These are phyloP conservation scores for Dianthus caryophyllus DNA, from an alignment of 148 eudicot species.

Conservation along the genomic window DNA sequence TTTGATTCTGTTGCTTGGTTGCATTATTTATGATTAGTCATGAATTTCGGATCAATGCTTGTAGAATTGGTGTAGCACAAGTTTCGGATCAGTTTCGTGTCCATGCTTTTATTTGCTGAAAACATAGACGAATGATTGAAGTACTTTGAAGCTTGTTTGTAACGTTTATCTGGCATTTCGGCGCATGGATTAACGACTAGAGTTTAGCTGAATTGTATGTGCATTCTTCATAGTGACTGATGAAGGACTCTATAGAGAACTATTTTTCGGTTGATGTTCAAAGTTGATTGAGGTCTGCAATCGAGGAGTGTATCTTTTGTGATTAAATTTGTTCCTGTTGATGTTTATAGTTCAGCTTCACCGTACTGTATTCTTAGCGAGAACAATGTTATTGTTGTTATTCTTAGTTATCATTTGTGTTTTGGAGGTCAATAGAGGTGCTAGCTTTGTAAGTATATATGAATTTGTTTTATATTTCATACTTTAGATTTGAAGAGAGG, in stretches of 20 bases:
- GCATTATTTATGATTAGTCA: conserved; percentile 4
- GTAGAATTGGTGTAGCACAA: neutral
- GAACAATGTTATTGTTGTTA: neutral
- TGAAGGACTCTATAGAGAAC: neutral
- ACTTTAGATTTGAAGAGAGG: neutral
- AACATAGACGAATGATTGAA: too few species aligned
- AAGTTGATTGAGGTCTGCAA: neutral
- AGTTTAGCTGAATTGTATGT: neutral
- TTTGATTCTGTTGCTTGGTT: neutral
- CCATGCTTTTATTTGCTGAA: neutral
- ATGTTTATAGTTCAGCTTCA: neutral
- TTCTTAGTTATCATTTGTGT: neutral
- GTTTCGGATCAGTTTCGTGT: neutral
- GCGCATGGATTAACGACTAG: neutral
- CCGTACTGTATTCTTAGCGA: neutral
- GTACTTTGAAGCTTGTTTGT: neutral
- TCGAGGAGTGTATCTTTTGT: neutral
- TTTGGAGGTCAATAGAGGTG: neutral
- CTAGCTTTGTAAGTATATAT: neutral
- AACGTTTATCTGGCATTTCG: conserved; percentile 35
- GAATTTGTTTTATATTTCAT: neutral
- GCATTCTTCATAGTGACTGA: neutral
- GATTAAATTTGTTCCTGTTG: neutral
- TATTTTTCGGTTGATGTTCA: neutral
- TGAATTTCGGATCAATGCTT: conserved; percentile 19